These are phyloP conservation scores for Ogataea trehalophila DNA, from an alignment of 805 yeast species.

Conservation along the genomic window DNA sequence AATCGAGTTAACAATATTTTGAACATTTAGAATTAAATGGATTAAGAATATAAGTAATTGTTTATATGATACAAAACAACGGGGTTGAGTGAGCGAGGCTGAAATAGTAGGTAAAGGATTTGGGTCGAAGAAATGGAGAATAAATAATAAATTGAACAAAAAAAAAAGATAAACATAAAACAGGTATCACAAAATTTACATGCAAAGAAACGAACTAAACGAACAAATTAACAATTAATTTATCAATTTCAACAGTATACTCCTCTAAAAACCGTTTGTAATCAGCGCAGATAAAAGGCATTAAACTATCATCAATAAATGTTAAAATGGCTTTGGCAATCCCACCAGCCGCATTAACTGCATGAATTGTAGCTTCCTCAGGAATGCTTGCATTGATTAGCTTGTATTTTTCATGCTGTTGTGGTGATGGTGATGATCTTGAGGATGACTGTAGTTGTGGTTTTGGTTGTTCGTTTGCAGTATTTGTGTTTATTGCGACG, in stretches of 20 bases:
- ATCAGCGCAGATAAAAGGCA: conserved; percentile 10
- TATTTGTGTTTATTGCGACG: not conserved
- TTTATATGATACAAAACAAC: too few species aligned
- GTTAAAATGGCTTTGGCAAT: not conserved
- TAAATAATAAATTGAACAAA: too few species aligned
- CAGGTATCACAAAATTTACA: too few species aligned
- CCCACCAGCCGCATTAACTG: not conserved
- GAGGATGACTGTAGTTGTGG: not conserved
- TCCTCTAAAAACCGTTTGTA: conserved; percentile 5
- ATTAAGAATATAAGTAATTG: too few species aligned
- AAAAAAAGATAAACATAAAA: too few species aligned
- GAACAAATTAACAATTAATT: conserved; percentile 7
- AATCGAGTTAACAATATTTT: too few species aligned
- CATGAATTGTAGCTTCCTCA: not conserved
- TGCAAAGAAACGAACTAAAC: not conserved
- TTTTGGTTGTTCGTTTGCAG: too few species aligned
- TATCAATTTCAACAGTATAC: conserved; percentile 6
- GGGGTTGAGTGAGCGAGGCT: too few species aligned
- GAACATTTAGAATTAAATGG: too few species aligned
- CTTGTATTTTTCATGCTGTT: not conserved
- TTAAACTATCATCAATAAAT: conserved; percentile 4
- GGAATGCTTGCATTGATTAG: conserved; percentile 1
- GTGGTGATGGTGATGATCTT: not conserved
- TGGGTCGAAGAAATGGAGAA: too few species aligned
- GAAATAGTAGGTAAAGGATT: too few species aligned